These are phyloP conservation scores for Geotrichum ghanense DNA, from an alignment of 805 yeast genomes.

Conservation along the genomic window DNA sequence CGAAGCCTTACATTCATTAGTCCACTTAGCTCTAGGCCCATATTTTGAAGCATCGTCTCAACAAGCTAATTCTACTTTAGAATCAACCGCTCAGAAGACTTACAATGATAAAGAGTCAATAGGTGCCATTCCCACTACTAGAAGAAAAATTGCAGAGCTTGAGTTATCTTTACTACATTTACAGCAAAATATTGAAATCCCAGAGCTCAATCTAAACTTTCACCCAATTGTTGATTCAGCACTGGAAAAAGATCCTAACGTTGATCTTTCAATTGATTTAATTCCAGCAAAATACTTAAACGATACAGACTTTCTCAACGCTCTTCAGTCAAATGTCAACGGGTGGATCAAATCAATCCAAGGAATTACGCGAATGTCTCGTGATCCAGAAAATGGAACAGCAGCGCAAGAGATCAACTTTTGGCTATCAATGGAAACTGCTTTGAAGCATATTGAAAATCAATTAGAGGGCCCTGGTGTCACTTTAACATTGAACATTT, in stretches of 20 bases:
- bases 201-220: slow-evolving; percentile 42
- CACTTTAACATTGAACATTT: slow-evolving; percentile 42
- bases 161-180: slow-evolving; percentile 55
- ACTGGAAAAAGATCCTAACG: slow-evolving; percentile 20
- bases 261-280: slow-evolving; percentile 17
- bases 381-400: slow-evolving; percentile 44
- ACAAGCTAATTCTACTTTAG: slow-evolving; percentile 7
- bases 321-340: slow-evolving; percentile 58
- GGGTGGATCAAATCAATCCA: slow-evolving; percentile 62
- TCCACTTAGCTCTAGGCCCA: slow-evolving; percentile 56
- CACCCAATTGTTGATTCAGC: slow-evolving; percentile 41
- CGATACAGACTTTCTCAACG: slow-evolving; percentile 52
- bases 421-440: slow-evolving; percentile 64
- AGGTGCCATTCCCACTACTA: slow-evolving; percentile 34
- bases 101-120: background rate
- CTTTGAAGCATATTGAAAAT: slow-evolving; percentile 41
- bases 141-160: slow-evolving; percentile 57
- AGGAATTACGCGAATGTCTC: slow-evolving; percentile 39
- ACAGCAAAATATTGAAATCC: slow-evolving; percentile 56
- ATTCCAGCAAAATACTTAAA: slow-evolving; percentile 29
- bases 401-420: slow-evolving; percentile 58
- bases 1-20: slow-evolving; percentile 45
- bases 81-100: background rate
- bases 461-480: slow-evolving; percentile 51
- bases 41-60: slow-evolving; percentile 45